These are phyloP conservation scores for Claviceps sp. DNA, from an alignment of 2,329 filamentous ascomycete species.

Conservation along the genomic window DNA sequence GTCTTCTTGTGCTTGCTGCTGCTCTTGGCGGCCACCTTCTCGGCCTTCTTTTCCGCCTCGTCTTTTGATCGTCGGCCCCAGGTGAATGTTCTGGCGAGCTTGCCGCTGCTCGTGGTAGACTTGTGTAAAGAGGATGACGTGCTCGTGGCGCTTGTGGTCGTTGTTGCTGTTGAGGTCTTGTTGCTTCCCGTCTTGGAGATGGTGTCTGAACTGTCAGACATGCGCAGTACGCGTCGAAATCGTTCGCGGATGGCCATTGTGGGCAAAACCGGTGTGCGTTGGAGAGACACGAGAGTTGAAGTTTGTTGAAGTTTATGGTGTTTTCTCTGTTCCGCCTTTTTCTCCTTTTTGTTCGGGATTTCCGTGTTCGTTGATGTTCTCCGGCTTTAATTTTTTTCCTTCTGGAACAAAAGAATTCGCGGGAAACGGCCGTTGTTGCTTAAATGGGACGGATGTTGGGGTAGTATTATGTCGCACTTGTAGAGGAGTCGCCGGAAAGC, in stretches of 20 bases:
- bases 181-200: conserved; percentile 20
- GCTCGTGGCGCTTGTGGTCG: conserved; percentile 15
- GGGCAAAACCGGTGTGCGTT: neutral
- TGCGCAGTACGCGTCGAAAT: conserved; percentile 27
- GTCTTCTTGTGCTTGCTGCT: conserved; percentile 10
- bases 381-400: neutral
- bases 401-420: neutral
- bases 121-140: conserved; percentile 19
- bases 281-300: too few species aligned
- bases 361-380: neutral
- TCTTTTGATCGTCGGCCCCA: conserved; percentile 14
- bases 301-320: neutral
- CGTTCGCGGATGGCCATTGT: conserved; percentile 29
- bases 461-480: neutral
- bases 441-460: neutral
- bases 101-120: conserved; percentile 14
- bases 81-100: conserved; percentile 18
- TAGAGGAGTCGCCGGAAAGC: neutral
- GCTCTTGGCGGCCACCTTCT: conserved; percentile 3
- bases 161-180: conserved; percentile 6
- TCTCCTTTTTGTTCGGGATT: neutral
- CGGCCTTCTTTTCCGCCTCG: conserved; percentile 8
- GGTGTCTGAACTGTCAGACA: conserved; percentile 18
- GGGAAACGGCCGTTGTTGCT: neutral
- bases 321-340: neutral